Evolutionary conservation across 2,329 filamentous ascomycete genomes (phyloP).

Genomic region (Myriangium duriaei): DNA sequence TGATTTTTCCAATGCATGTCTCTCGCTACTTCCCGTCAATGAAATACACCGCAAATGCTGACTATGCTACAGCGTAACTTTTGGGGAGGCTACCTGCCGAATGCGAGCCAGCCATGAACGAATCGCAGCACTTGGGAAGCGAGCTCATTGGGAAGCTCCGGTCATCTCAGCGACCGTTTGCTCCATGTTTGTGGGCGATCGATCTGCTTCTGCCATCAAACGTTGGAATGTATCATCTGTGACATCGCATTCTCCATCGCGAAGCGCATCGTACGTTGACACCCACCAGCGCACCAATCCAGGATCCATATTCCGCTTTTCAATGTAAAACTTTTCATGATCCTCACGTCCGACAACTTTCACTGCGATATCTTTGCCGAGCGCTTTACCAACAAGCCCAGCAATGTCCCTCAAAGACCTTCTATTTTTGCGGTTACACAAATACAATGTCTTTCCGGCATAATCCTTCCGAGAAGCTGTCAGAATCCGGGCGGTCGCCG

Average conservation of each 20-base stretch:
- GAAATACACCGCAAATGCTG: too few species aligned
- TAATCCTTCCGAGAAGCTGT: constrained; percentile 21
- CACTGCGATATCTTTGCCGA: constrained; percentile 22
- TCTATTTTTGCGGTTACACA: constrained; percentile 19
- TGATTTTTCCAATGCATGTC: too few species aligned
- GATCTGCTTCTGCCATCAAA: constrained; percentile 24
- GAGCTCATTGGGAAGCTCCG: too few species aligned
- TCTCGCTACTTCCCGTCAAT: too few species aligned
- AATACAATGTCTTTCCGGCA: constrained; percentile 27
- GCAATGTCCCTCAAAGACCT: constrained; percentile 20
- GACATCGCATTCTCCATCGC: constrained; percentile 31
- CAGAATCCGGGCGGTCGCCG: constrained; percentile 30
- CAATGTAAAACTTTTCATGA: constrained; percentile 30
- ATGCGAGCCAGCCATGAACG: too few species aligned
- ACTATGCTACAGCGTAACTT: too few species aligned
- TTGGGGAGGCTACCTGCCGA: too few species aligned
- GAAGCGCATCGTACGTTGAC: constrained; percentile 32
- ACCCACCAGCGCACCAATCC: constrained; percentile 34
- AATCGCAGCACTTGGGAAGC: neutral
- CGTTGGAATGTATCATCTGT: constrained; percentile 29
- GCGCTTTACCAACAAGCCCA: constrained; percentile 17
- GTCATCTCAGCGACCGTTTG: constrained; percentile 32
- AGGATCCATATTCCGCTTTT: constrained; percentile 25
- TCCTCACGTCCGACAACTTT: constrained; percentile 27
- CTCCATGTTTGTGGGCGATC: constrained; percentile 26